A percentile compares a stretch with the other conserved stretches of the same genome.
Evolutionary conservation across 2,329 filamentous ascomycete genomes (phyloP).

Genomic region (Sporothrix protearum): DNA sequence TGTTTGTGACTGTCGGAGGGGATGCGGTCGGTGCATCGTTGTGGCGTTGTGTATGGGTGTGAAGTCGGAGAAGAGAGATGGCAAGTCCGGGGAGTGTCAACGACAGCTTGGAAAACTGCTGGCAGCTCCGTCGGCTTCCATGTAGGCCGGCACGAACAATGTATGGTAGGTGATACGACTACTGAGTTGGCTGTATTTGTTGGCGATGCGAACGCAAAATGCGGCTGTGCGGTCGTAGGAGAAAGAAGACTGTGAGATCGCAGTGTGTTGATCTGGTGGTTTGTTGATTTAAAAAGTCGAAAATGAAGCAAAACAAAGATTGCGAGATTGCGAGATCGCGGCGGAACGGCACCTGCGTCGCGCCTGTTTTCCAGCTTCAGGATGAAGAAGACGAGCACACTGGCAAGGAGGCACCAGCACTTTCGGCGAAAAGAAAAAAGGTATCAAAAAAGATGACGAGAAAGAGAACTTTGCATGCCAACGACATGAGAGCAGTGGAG

Average conservation of each 20-base stretch:
- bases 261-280: neutral
- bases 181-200: neutral
- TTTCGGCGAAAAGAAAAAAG: neutral
- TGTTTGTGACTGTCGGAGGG: slow-evolving; percentile 55
- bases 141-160: slow-evolving; percentile 3
- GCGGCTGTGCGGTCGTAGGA: neutral
- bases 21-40: slow-evolving; percentile 58
- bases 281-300: neutral
- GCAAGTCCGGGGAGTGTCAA: slow-evolving; percentile 28
- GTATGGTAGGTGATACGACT: neutral
- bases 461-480: slow-evolving; percentile 27
- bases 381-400: neutral
- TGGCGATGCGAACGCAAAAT: neutral
- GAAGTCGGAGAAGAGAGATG: neutral
- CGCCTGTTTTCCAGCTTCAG: slow-evolving; percentile 4
- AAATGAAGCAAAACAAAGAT: slow-evolving; percentile 20
- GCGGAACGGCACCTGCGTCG: slow-evolving; percentile 18
- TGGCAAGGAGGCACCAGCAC: neutral
- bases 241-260: neutral
- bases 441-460: slow-evolving; percentile 18
- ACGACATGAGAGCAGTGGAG: slow-evolving; percentile 2
- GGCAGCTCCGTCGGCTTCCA: slow-evolving; percentile 21
- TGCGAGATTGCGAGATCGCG: slow-evolving; percentile 18
- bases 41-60: slow-evolving; percentile 37
- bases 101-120: slow-evolving; percentile 30